Evolutionary conservation across 2,329 filamentous ascomycete species (phyloP).

Genomic region (Talaromyces sp.): DNA sequence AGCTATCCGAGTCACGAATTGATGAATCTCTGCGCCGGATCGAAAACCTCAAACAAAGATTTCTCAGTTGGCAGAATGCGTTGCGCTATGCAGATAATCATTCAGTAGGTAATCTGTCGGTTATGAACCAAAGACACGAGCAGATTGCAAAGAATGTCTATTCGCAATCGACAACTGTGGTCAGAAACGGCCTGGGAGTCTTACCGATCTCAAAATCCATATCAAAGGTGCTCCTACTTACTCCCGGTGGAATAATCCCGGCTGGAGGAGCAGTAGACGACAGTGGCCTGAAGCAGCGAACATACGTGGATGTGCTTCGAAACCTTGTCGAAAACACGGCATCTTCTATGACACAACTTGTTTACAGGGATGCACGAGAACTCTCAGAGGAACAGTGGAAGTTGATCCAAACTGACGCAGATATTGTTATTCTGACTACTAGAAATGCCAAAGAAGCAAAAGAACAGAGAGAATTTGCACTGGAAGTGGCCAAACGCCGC

Average conservation of each 20-base stretch:
- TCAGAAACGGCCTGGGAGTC: slow-evolving; percentile 27
- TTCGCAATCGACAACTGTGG: slow-evolving; percentile 37
- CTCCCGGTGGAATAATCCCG: slow-evolving; percentile 31
- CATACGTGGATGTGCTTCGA: slow-evolving; percentile 32
- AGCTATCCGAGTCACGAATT: slow-evolving; percentile 28
- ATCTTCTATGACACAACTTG: slow-evolving; percentile 27
- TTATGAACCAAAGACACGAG: slow-evolving; percentile 23
- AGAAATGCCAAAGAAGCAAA: slow-evolving; percentile 36
- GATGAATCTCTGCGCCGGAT: slow-evolving; percentile 34
- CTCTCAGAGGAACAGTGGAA: slow-evolving; percentile 30
- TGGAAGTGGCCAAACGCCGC: slow-evolving; percentile 27
- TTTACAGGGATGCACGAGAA: slow-evolving; percentile 25
- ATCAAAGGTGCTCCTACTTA: slow-evolving; percentile 34
- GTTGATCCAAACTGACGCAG: slow-evolving; percentile 28
- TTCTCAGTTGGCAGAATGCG: slow-evolving; percentile 29
- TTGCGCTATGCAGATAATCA: slow-evolving; percentile 17
- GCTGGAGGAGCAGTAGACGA: slow-evolving; percentile 36
- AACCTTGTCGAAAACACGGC: slow-evolving; percentile 16
- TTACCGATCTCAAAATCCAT: slow-evolving; percentile 27
- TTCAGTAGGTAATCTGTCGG: slow-evolving; percentile 17
- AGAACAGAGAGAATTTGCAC: slow-evolving; percentile 34
- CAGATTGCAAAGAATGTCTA: slow-evolving; percentile 33
- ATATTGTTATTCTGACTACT: slow-evolving; percentile 37
- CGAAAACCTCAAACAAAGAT: slow-evolving; percentile 32
- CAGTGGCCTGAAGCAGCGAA: slow-evolving; percentile 31